Conservation (phyloP, 192 early-diverging fungal genomes). For the Entomortierella parvispora region DNA sequence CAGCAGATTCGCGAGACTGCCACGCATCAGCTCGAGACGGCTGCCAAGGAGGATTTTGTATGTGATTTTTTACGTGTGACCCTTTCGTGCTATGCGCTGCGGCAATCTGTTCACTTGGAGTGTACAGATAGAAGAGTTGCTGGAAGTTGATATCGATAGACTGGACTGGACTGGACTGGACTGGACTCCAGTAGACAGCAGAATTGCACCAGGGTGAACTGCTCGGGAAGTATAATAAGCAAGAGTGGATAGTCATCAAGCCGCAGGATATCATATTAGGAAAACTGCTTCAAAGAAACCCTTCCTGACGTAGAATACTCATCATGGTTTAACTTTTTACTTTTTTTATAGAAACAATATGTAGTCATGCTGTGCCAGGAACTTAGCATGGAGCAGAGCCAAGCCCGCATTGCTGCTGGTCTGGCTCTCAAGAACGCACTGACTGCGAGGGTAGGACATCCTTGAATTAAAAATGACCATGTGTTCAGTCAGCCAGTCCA, state of each 20-base stretch:
- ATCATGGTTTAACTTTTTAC: conserved; percentile 3
- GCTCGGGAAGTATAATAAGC: too few species aligned
- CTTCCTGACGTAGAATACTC: not conserved
- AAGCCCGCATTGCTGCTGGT: conserved; percentile 81
- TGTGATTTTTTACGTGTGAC: conserved; percentile 37
- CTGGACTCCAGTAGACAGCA: too few species aligned
- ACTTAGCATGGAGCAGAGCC: conserved; percentile 80
- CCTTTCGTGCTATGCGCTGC: not conserved
- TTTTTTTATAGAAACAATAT: conserved; percentile 68
- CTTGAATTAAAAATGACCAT: conserved; percentile 1
- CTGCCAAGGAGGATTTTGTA: conserved; percentile 87
- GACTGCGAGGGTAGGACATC: conserved; percentile 76
- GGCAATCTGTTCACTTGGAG: not conserved
- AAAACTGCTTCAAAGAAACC: too few species aligned
- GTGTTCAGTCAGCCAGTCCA: not conserved
- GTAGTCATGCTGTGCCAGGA: conserved; percentile 79
- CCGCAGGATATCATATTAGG: too few species aligned
- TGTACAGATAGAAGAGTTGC: not conserved
- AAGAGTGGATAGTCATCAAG: too few species aligned
- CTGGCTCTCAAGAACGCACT: conserved; percentile 95
- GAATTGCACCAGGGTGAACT: too few species aligned
- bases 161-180: too few species aligned
- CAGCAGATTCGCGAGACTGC: conserved; percentile 84
- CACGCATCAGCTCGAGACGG: conserved; percentile 76
- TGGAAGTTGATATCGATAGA: too few species aligned